phyloP scores from a whole-genome alignment of 495 filamentous ascomycete genomes.

The Penicillium robsamsonii region DNA sequence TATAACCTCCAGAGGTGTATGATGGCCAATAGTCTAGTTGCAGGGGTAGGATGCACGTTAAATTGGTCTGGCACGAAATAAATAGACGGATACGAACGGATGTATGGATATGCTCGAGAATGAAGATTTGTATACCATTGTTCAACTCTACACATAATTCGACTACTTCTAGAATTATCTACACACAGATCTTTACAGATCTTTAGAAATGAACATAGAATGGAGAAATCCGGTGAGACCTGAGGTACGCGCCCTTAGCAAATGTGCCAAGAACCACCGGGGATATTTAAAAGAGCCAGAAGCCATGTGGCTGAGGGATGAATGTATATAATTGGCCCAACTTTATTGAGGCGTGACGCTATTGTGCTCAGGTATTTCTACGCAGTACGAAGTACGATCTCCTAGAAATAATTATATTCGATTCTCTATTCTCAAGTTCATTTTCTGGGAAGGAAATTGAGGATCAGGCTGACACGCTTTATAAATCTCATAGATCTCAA shows the following conservation, averaged over 20 bases:
- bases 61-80: background rate
- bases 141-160: background rate
- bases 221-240: too few relatives aligned
- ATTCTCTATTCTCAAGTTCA: too few relatives aligned
- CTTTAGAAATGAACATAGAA: background rate
- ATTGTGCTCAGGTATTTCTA: background rate
- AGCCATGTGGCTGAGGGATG: background rate
- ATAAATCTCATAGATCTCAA: too few relatives aligned
- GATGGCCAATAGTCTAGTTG: slow-evolving; percentile 7
- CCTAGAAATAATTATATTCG: too few relatives aligned
- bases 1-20: too few relatives aligned
- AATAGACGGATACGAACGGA: background rate
- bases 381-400: too few relatives aligned
- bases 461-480: too few relatives aligned
- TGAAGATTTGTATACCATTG: background rate
- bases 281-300: background rate
- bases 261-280: slow-evolving; percentile 1
- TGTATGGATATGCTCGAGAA: background rate
- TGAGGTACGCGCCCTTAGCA: background rate
- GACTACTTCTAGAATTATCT: background rate
- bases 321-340: background rate
- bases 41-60: background rate
- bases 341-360: slow-evolving; percentile 1
- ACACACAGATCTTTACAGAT: too few relatives aligned
- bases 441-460: too few relatives aligned